Conservation (phyloP, 2,329 filamentous ascomycete species). For the Trichoderma semiorbis region DNA sequence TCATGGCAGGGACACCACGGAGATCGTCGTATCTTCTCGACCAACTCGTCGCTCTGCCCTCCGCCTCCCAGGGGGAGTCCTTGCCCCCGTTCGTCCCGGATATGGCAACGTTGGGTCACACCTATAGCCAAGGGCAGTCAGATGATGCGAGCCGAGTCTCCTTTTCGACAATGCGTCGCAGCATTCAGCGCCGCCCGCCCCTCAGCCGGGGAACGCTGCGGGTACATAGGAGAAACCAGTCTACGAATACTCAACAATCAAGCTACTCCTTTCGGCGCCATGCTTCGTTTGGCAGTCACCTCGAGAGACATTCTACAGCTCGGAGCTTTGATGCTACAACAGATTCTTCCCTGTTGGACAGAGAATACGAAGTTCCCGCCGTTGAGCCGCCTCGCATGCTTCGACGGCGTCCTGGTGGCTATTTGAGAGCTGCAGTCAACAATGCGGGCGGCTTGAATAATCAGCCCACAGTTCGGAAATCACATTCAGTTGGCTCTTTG, state of each 20-base stretch:
- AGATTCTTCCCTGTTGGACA: slow-evolving; percentile 50
- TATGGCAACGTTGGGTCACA: slow-evolving; percentile 37
- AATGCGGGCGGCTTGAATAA: slow-evolving; percentile 49
- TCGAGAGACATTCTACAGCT: slow-evolving; percentile 47
- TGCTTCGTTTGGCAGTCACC: slow-evolving; percentile 58
- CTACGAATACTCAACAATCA: slow-evolving; percentile 48
- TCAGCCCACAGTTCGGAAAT: slow-evolving; percentile 44
- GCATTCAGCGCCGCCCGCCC: slow-evolving; percentile 27
- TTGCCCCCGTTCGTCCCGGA: slow-evolving; percentile 49
- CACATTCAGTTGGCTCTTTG: slow-evolving; percentile 57
- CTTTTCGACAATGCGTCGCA: slow-evolving; percentile 26
- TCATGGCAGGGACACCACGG: slow-evolving; percentile 43
- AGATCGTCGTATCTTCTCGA: slow-evolving; percentile 55
- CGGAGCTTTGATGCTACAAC: slow-evolving; percentile 61
- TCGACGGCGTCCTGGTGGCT: slow-evolving; percentile 69
- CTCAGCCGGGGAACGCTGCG: slow-evolving; percentile 31
- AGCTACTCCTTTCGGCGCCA: slow-evolving; percentile 51
- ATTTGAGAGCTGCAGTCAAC: slow-evolving; percentile 65
- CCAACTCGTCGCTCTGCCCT: slow-evolving; percentile 40
- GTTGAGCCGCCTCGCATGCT: slow-evolving; percentile 60
- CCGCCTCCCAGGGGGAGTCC: slow-evolving; percentile 37
- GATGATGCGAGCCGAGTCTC: slow-evolving; percentile 35
- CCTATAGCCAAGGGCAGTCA: slow-evolving; percentile 28
- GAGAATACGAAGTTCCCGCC: slow-evolving; percentile 37
- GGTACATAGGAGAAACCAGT: slow-evolving; percentile 44